These are phyloP conservation scores for Zymoseptoria brevis DNA, from an alignment of 2,329 filamentous ascomycete species.

Conservation along the genomic window DNA sequence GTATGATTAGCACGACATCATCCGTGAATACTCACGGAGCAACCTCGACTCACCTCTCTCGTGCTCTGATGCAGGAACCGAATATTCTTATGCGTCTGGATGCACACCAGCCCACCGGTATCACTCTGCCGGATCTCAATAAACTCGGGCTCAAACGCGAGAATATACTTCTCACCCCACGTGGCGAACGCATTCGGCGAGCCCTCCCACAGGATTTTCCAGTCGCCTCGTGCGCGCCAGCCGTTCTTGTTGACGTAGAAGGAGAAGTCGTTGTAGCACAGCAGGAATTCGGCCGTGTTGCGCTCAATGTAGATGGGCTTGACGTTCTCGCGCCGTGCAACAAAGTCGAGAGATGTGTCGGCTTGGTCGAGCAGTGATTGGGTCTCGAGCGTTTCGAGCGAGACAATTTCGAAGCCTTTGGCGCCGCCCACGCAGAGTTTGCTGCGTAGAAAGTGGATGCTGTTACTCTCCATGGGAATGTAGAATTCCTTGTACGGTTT, in stretches of 20 bases:
- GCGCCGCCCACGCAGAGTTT: constrained; percentile 95
- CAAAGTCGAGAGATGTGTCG: constrained; percentile 95
- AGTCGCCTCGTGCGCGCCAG: constrained; percentile 91
- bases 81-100: constrained; percentile 93
- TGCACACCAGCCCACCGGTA: constrained; percentile 81
- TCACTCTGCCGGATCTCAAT: constrained; percentile 96
- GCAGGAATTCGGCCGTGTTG: constrained; percentile 89
- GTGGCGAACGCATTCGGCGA: constrained; percentile 86
- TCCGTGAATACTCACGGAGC: no score
- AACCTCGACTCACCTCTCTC: constrained; percentile 64
- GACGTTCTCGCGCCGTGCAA: constrained; percentile 76
- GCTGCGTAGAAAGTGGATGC: constrained; percentile 92
- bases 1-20: no score
- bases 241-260: constrained; percentile 99
- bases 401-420: constrained; percentile 93
- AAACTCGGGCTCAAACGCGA: constrained; percentile 95
- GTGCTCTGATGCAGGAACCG: constrained; percentile 93
- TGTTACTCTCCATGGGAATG: constrained; percentile 95
- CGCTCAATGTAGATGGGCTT: constrained; percentile 96
- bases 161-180: constrained; percentile 82
- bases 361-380: constrained; percentile 95
- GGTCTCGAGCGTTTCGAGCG: constrained; percentile 92
- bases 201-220: constrained; percentile 97
- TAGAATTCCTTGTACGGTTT: constrained; percentile 99
- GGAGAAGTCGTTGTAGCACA: constrained; percentile 97